Percentiles rank a stretch among this genome's conserved stretches.
phyloP scores from a whole-genome alignment of 345 rosid genomes.

The Excoecaria cochinchinensis region DNA sequence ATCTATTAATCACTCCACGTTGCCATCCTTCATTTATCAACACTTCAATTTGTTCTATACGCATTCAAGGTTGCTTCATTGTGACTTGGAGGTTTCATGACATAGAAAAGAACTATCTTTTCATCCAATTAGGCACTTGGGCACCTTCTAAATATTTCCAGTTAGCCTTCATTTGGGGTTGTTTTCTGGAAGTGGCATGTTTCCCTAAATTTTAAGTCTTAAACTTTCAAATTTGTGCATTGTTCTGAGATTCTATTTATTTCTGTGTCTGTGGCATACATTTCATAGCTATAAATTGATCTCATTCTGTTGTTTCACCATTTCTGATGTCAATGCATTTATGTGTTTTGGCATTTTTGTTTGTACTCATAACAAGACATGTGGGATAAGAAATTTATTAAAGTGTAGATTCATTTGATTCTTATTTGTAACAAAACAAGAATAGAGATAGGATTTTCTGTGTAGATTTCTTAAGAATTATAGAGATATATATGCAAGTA shows the following conservation, averaged over 20 bases:
- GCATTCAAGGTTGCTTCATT: not conserved
- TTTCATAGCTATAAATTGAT: not conserved
- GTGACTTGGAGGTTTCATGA: not conserved
- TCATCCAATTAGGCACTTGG: not conserved
- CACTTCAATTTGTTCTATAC: not conserved
- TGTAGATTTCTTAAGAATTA: too few relatives aligned
- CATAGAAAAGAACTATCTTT: not conserved
- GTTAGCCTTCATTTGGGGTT: not conserved
- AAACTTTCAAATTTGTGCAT: too few relatives aligned
- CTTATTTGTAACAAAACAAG: too few relatives aligned
- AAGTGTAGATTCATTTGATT: too few relatives aligned
- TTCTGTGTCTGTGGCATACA: not conserved
- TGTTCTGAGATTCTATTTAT: not conserved
- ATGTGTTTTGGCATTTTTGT: not conserved
- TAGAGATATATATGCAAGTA: too few relatives aligned
- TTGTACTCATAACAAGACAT: too few relatives aligned
- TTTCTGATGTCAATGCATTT: not conserved
- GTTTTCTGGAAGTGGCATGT: not conserved
- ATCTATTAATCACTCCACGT: slow-evolving; percentile 22
- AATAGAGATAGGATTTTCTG: too few relatives aligned
- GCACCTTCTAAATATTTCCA: not conserved
- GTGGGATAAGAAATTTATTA: not conserved
- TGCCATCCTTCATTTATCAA: slow-evolving; percentile 1
- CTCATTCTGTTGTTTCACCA: not conserved
- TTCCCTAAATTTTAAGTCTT: not conserved